These are phyloP conservation scores for Penicillium angulare DNA, from an alignment of 495 filamentous ascomycete genomes.

Conservation along the genomic window DNA sequence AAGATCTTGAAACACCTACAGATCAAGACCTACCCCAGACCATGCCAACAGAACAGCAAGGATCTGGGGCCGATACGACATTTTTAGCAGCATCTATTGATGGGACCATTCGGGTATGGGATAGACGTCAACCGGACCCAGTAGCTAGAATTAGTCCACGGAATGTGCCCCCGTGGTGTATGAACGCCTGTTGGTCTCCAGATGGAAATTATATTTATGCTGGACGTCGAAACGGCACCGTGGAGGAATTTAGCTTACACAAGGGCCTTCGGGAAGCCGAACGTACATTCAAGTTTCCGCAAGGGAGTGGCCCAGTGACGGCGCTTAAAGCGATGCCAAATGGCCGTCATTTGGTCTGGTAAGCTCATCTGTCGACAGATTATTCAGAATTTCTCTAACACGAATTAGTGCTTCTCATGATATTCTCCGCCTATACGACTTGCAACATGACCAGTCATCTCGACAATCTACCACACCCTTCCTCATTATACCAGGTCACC, in stretches of 20 bases:
- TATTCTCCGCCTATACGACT: constrained; percentile 88
- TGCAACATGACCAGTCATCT: constrained; percentile 62
- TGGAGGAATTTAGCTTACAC: constrained; percentile 90
- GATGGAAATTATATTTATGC: constrained; percentile 95
- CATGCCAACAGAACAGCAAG: constrained; percentile 35
- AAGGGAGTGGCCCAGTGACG: constrained; percentile 84
- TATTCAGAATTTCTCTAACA: constrained; percentile 6
- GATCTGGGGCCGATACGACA: constrained; percentile 56
- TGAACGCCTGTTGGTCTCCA: constrained; percentile 95
- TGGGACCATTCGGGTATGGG: constrained; percentile 88
- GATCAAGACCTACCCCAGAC: constrained; percentile 31
- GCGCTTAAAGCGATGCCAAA: constrained; percentile 89
- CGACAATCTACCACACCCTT: constrained; percentile 86
- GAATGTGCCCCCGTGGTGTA: constrained; percentile 91
- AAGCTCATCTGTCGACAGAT: constrained; percentile 6
- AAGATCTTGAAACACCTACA: constrained; percentile 36
- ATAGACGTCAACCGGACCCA: constrained; percentile 72
- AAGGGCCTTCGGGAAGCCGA: constrained; percentile 72
- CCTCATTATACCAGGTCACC: constrained; percentile 90
- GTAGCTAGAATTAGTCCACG: constrained; percentile 73
- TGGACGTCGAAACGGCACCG: constrained; percentile 87
- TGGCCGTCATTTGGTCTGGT: constrained; percentile 88
- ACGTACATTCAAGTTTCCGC: constrained; percentile 85
- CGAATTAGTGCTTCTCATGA: constrained; percentile 77
- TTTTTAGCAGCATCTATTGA: constrained; percentile 88